Evolutionary conservation across 2,329 filamentous ascomycete species (phyloP).

Genomic region (Diaporthe sp.): DNA sequence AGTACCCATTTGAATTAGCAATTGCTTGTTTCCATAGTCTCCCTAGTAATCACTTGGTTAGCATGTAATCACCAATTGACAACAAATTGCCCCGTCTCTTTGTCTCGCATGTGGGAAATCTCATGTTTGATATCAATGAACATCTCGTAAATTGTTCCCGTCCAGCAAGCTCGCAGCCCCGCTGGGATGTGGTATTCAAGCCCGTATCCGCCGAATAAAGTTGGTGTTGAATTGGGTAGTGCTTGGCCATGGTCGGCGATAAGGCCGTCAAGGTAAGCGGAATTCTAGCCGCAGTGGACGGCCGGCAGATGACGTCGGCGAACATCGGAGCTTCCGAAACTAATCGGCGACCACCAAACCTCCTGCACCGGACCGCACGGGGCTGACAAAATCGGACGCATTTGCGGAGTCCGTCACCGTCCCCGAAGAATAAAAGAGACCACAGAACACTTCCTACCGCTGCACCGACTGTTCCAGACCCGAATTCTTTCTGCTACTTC

Average conservation of each 20-base stretch:
- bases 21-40: conserved; percentile 28
- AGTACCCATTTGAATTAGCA: conserved; percentile 37
- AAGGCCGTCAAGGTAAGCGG: neutral
- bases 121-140: too few species aligned
- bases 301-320: conserved; percentile 28
- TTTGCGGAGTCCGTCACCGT: neutral
- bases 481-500: too few species aligned
- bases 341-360: conserved; percentile 13
- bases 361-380: conserved; percentile 13
- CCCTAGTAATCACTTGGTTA: conserved; percentile 23
- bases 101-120: neutral
- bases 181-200: too few species aligned
- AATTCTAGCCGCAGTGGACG: neutral
- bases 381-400: neutral
- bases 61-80: conserved; percentile 20
- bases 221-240: too few species aligned
- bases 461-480: neutral
- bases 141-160: neutral
- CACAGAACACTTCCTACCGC: neutral
- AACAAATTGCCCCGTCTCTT: neutral
- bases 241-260: neutral
- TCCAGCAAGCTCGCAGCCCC: neutral
- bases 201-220: neutral
- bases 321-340: conserved; percentile 10
- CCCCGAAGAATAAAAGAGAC: neutral